These are phyloP conservation scores for Hanseniaspora vineae DNA, from an alignment of 805 yeast genomes.

Conservation along the genomic window DNA sequence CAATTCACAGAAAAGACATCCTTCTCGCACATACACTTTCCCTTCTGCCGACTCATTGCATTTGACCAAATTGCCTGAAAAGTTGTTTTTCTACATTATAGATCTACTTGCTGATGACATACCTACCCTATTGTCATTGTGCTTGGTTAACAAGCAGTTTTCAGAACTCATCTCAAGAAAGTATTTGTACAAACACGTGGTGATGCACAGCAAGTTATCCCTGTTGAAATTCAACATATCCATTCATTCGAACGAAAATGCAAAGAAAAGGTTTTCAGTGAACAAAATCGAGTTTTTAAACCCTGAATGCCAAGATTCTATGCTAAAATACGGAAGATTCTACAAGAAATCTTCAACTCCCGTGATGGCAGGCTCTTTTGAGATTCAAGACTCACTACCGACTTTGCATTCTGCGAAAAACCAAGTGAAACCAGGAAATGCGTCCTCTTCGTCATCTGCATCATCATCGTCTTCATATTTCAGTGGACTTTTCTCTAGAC, in stretches of 20 bases:
- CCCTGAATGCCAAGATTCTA: conserved; percentile 23
- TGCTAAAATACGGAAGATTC: conserved; percentile 21
- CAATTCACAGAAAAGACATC: too few relatives aligned
- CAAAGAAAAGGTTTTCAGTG: conserved; percentile 18
- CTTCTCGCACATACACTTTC: too few relatives aligned
- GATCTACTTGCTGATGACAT: conserved; percentile 11
- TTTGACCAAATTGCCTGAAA: conserved; percentile 15
- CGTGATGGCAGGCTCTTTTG: conserved; percentile 18
- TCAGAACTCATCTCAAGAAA: conserved; percentile 15
- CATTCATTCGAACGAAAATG: conserved; percentile 16
- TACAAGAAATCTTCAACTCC: conserved; percentile 9
- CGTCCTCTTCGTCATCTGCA: background rate
- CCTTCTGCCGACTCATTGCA: background rate
- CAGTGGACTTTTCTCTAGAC: conserved; percentile 11
- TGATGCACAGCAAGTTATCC: conserved; percentile 14
- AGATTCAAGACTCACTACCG: conserved; percentile 1
- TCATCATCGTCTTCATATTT: conserved; percentile 5
- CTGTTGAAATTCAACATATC: conserved; percentile 19
- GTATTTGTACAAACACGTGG: conserved; percentile 17
- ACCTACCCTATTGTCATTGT: conserved; percentile 11
- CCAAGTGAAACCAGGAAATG: background rate
- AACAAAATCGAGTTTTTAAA: conserved; percentile 17
- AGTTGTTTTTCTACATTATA: conserved; percentile 15
- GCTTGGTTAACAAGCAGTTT: conserved; percentile 15
- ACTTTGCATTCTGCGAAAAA: background rate